Evolutionary conservation across 2,329 filamentous ascomycete genomes (phyloP), one percentile per base, ranked within the genome.

Genomic region (Pseudopyricularia javanii): DNA sequence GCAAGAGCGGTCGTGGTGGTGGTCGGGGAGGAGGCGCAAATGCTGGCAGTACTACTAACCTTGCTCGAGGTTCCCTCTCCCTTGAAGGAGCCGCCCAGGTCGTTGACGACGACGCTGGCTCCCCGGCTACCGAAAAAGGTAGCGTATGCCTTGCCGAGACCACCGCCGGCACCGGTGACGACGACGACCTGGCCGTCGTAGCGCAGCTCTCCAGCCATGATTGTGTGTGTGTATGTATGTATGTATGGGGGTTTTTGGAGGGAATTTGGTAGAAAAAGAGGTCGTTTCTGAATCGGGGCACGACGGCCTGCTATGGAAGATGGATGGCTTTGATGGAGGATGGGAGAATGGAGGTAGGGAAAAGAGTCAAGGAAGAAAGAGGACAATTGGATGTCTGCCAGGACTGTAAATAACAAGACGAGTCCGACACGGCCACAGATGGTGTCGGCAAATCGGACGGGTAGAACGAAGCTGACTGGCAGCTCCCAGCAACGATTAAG

Each of bases 101-200:
- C 93, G 70, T 98, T 98, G 62, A 98, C 93, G 49, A 98, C 91
- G 26, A 69, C 66, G 61, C 65, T 67, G 58, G 66, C 93, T 63
- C 93, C 93, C 65, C 91, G 83, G 54, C 88, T 90, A 54, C 80
- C 93, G 66, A 95, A 97, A 76, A 95, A 97, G 56, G 85, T 74
- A 60, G 86, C 85, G 71, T 94, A 94, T 66, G 84, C 83, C 70
- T 84, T 88, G 59, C 88, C 88, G 54, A 93, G 71, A 58, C 88
- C 88, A 68, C 86, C 88, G 58, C 88, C 88, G 57, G 88, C 88
- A 62, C 88, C 89, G 49, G 88, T 95, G 59, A 95, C 83, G 59
- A 95, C 88, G 62, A 91, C 87, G 60, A 88, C 89, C 76, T 93
- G 88, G 71, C 83, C 85, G 72, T 94, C 89, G 69, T 83, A 94